A percentile compares a stretch with the other conserved stretches of the same genome.
phyloP scores from a whole-genome alignment of 2,329 filamentous ascomycete species.

The Phaeosphaeriaceae sp. region DNA sequence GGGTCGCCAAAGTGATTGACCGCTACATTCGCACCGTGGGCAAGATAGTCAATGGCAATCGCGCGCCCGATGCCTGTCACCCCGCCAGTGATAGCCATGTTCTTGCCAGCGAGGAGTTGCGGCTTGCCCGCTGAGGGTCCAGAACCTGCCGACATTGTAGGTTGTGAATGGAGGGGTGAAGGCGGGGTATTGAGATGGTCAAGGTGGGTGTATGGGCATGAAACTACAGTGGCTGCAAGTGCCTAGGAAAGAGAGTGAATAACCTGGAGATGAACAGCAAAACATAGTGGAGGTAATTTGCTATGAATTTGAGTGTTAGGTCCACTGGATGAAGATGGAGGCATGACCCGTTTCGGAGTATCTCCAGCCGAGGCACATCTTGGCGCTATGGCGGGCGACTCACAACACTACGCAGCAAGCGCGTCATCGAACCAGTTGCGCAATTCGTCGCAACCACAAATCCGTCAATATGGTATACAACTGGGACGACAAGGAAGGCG shows the following conservation, averaged over 20 bases:
- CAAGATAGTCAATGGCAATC: constrained; percentile 79
- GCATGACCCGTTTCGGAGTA: constrained; percentile 23
- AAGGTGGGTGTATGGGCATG: neutral
- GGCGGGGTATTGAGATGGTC: constrained; percentile 8
- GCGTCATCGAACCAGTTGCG: constrained; percentile 24
- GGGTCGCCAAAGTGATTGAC: constrained; percentile 76
- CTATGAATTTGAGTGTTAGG: neutral
- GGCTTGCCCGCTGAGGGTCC: constrained; percentile 16
- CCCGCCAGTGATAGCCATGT: constrained; percentile 85
- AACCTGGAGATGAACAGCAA: neutral
- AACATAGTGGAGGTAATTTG: neutral
- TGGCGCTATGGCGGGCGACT: constrained; percentile 30
- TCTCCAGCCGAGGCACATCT: constrained; percentile 23
- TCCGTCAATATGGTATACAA: constrained; percentile 57
- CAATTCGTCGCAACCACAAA: constrained; percentile 10
- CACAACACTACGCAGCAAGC: constrained; percentile 14
- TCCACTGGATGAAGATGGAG: constrained; percentile 6
- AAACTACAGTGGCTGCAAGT: no score
- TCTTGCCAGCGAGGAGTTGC: constrained; percentile 73
- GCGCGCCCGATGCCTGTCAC: constrained; percentile 87
- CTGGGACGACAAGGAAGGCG: constrained; percentile 70
- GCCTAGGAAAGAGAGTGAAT: neutral
- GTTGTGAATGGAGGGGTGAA: constrained; percentile 4
- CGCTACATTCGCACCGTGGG: constrained; percentile 78
- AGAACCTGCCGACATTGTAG: constrained; percentile 6